Evolutionary conservation across 2,329 filamentous ascomycete species (phyloP), one percentile per base, ranked within the genome.

Genomic region (Mycosphaerella sp.): DNA sequence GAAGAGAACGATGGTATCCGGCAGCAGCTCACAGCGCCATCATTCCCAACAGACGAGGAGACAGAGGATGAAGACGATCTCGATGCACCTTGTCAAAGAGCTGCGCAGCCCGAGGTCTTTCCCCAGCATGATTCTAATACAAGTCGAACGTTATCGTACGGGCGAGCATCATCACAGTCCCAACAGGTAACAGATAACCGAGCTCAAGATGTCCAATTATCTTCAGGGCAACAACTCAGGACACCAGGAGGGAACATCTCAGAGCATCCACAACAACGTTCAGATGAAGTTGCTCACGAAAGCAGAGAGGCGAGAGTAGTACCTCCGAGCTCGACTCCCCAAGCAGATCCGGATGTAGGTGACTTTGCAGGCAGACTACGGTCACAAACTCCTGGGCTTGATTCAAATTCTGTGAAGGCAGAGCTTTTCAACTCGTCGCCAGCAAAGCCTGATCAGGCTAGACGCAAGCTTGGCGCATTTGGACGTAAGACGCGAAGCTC

Each of bases 11-110:
- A 57, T 1, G 66, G 26, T 29, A 29, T 67, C 42, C 62, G 60
- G 45, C 59, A 56, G 8, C 64, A 66, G 61, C 56, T 47, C 34
- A 64, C 48, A 41, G 43, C 55, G 29, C 29, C 23, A 14, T 14
- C 17, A 29, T 34, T 45, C 8, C n/a, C 36, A 6, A 53, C 56
- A 3, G 59, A 64, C 10, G 65, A 69, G 14, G 70, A 69, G 14
- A 66, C 70, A 45, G 72, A 73, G 23, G 70, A 72, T 4, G 72
- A 75, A 23, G 63, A 66, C 38, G 66, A 68, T 48, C 64, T 74
- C 9, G 72, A 74, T 59, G 67, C 66, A 21, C 50, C 55, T 14
- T 57, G 41, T 23, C 42, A 42, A 17, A 49, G 32, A 32, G 42
- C 41, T 6, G 42, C 57, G n/a, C 44, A 45, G 43, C 51, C 11